Base-by-base conservation (phyloP, 2,329 filamentous ascomycete genomes). In the Coniochaeta sp. region DNA sequence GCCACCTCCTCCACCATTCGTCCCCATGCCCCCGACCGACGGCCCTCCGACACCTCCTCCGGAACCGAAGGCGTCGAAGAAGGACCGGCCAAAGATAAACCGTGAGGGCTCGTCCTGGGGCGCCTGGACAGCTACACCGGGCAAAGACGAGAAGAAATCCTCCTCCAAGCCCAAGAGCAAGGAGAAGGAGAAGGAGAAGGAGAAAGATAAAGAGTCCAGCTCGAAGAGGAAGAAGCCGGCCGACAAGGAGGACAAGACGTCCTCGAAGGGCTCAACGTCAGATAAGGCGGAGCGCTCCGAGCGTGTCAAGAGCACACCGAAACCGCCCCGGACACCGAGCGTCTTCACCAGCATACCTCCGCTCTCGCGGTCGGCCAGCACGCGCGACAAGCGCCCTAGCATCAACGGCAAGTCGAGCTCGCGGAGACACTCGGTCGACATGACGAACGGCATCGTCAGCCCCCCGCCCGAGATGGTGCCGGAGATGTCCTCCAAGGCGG, bases 71-170 rank as follows among this genome's bases (percentile, higher is more conserved):
- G 84, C 82, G 58, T 80, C 80, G 3, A 90, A 86, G 74, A 96
- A 89, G 71, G 90, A 96, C 64, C 88, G 91, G 16, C 77, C 89
- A 30, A 91, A 88, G 69, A 84, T 92, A 64, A 89, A 86, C 66
- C 89, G 90, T 61, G 87, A 89, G 40, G 81, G 83, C 38, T 79
- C 83, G 14, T 86, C 89, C 32, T 95, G 91, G 91, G 88, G 87
- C 38, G 85, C 86, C 71, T 93, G 89, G 89, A 84, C 83, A 19
- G 81, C 85, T 17, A 77, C 81, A 3, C 74, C 79, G 22, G 65
- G 64, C 66, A 68, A 75, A 71, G 84, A 87, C 22, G 80, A 80
- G 64, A 87, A 89, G 65, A 85, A 84, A 66, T 70, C 79, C 2
- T 67, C 71, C 9, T 85, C 86, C 0, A 89, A 83, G 68, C 86